These are phyloP conservation scores for Phyllosticta citrichinensis DNA, from an alignment of 2,329 filamentous ascomycete genomes.

Conservation along the genomic window DNA sequence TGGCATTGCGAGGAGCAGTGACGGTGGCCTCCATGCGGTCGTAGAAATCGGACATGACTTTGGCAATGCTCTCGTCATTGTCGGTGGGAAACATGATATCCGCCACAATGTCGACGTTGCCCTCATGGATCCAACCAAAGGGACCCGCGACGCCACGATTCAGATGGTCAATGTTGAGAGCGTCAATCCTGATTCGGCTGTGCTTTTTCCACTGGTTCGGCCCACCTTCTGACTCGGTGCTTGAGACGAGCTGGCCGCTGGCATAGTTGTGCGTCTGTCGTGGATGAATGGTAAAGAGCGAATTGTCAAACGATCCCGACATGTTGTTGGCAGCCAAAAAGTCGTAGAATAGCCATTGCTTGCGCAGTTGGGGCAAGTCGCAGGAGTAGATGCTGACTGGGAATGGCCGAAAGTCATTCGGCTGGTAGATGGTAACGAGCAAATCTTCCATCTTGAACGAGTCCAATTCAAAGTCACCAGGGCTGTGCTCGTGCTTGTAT, in stretches of 20 bases:
- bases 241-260: slow-evolving; percentile 49
- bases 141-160: slow-evolving; percentile 88
- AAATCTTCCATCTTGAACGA: slow-evolving; percentile 94
- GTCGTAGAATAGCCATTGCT: slow-evolving; percentile 97
- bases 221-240: slow-evolving; percentile 50
- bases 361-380: slow-evolving; percentile 82
- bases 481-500: slow-evolving; percentile 76
- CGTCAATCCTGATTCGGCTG: slow-evolving; percentile 83
- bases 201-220: slow-evolving; percentile 87
- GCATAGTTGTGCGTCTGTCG: slow-evolving; percentile 77
- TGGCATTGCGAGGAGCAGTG: slow-evolving; percentile 59
- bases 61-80: slow-evolving; percentile 76
- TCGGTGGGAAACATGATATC: slow-evolving; percentile 93
- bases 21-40: slow-evolving; percentile 91
- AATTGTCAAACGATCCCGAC: slow-evolving; percentile 90
- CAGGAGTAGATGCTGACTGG: slow-evolving; percentile 93
- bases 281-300: slow-evolving; percentile 93
- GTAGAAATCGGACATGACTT: slow-evolving; percentile 95
- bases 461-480: slow-evolving; percentile 94
- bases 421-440: slow-evolving; percentile 83
- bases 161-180: slow-evolving; percentile 87
- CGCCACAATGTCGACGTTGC: slow-evolving; percentile 90
- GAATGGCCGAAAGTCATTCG: slow-evolving; percentile 83
- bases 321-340: slow-evolving; percentile 92
- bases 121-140: slow-evolving; percentile 96